phyloP scores from a whole-genome alignment of 257 asterid genomes.

The Linderniella brevidens region DNA sequence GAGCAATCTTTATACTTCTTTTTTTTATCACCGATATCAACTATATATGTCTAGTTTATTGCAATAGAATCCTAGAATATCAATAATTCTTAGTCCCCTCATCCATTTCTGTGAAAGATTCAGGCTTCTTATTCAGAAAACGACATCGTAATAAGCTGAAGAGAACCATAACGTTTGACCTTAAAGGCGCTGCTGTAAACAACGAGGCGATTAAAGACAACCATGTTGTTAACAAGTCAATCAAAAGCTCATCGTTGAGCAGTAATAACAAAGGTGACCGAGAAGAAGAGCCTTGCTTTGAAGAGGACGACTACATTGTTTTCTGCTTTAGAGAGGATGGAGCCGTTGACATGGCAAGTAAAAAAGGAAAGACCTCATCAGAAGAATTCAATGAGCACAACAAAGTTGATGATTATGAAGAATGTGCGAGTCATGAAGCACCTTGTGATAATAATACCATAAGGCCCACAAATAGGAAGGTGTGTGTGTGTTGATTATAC shows the following conservation, averaged over 20 bases:
- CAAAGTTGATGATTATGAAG: background rate
- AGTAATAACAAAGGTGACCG: background rate
- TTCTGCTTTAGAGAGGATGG: constrained; percentile 9
- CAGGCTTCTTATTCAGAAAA: too few relatives aligned
- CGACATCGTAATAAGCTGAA: too few relatives aligned
- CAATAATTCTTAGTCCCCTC: background rate
- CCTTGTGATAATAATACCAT: too few relatives aligned
- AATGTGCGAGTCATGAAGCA: too few relatives aligned
- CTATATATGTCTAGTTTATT: too few relatives aligned
- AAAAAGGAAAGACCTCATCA: background rate
- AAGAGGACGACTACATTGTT: constrained; percentile 6
- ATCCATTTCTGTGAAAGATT: background rate
- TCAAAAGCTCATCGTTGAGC: background rate
- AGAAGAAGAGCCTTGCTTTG: background rate
- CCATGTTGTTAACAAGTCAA: too few relatives aligned
- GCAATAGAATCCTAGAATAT: background rate
- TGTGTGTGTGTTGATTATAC: too few relatives aligned
- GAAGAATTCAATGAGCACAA: background rate
- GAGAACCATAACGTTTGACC: too few relatives aligned
- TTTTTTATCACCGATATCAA: background rate
- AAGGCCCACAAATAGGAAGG: too few relatives aligned
- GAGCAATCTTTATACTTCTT: background rate
- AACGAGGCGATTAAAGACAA: too few relatives aligned
- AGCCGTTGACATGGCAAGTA: background rate
- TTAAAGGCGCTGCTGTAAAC: too few relatives aligned